Percentiles rank a stretch among this genome's conserved stretches.
Evolutionary conservation across 495 filamentous ascomycete species (phyloP).

Genomic region (Tuber indicum): DNA sequence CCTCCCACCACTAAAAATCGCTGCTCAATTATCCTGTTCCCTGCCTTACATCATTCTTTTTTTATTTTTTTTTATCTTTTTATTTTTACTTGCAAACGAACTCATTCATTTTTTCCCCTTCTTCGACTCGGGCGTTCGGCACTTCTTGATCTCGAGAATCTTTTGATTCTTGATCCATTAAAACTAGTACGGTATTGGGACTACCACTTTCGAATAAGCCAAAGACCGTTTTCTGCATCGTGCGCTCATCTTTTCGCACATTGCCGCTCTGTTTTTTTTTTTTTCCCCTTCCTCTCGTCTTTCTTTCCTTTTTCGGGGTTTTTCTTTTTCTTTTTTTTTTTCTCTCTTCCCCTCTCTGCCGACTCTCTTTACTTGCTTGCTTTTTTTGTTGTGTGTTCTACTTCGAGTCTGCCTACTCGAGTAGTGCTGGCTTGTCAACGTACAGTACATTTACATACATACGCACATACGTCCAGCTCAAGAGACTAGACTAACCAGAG

Average conservation of each 20-base stretch:
- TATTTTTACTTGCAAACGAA: slow-evolving; percentile 32
- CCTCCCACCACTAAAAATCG: slow-evolving; percentile 4
- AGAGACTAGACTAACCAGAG: not conserved
- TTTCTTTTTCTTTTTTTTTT: not conserved
- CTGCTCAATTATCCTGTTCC: slow-evolving; percentile 27
- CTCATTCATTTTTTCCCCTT: slow-evolving; percentile 31
- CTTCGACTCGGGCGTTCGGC: slow-evolving; percentile 32
- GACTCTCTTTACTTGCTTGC: slow-evolving; percentile 1
- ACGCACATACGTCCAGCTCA: slow-evolving; percentile 22
- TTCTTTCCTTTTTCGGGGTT: slow-evolving; percentile 10
- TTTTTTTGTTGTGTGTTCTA: slow-evolving; percentile 15
- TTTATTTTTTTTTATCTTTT: slow-evolving; percentile 19
- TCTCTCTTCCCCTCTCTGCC: not conserved
- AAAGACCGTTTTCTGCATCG: slow-evolving; percentile 32
- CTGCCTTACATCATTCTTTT: slow-evolving; percentile 33
- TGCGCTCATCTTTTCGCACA: slow-evolving; percentile 25
- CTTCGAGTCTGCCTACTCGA: slow-evolving; percentile 31
- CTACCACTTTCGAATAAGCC: slow-evolving; percentile 22
- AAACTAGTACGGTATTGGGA: not conserved
- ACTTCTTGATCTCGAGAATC: slow-evolving; percentile 18
- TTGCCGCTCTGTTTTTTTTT: slow-evolving; percentile 11
- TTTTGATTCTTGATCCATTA: slow-evolving; percentile 2
- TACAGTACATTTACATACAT: slow-evolving; percentile 30
- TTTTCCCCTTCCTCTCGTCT: slow-evolving; percentile 16
- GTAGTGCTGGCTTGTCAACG: slow-evolving; percentile 24